Base-by-base conservation (phyloP, 305 asterid species). In the Fraxinus xanthoxyloides region DNA sequence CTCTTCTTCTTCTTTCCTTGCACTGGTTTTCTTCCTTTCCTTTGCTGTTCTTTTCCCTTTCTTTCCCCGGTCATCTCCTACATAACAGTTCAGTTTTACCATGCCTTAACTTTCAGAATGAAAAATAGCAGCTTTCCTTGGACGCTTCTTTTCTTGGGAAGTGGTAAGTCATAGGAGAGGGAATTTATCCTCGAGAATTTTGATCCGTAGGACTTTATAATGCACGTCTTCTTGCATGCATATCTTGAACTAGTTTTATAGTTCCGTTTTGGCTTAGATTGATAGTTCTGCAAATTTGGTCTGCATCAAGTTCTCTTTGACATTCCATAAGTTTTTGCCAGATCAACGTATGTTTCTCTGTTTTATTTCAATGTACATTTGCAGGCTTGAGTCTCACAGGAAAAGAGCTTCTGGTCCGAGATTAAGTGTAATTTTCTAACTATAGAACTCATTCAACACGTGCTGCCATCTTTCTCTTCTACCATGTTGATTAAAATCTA, bases 331-430 rank as follows among this genome's bases (percentile, higher is more conserved):
- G 63, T 82, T 81, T 30, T 56, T 38, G 26, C 36, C 19, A 21
- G 79, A 79, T 4, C 80, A 10, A 75, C 82, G 30, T 4, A 9
- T 15, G 63, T 69, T 78, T 48, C 80, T 79, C 34, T 77, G 38
- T 51, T n/a, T 69, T 63, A 7, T 61, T 63, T 32, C 21, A 4
- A 35, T 82, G 76, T 77, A 43, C 80, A 30, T 80, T 85, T 89
- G 85, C 92, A 94, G 98, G 98, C 93, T 92, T 21, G 95, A 95
- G 76, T 84, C 99, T 72, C 97, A 91, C 28, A 86, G 86, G 89
- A 92, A 92, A 88, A 89, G 90, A 81, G 94, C 97, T 73, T 91
- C 88, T 79, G 99, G 97, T 61, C 99, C 98, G 28, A 89, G 99
- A 91, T 67, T 95, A 88, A 89, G 95, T 87, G 97, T 94, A 90